Percentiles rank a stretch among this genome's conserved stretches.
Evolutionary conservation across 192 early-diverging fungal species (phyloP).

Genomic region (Backusella westeae): DNA sequence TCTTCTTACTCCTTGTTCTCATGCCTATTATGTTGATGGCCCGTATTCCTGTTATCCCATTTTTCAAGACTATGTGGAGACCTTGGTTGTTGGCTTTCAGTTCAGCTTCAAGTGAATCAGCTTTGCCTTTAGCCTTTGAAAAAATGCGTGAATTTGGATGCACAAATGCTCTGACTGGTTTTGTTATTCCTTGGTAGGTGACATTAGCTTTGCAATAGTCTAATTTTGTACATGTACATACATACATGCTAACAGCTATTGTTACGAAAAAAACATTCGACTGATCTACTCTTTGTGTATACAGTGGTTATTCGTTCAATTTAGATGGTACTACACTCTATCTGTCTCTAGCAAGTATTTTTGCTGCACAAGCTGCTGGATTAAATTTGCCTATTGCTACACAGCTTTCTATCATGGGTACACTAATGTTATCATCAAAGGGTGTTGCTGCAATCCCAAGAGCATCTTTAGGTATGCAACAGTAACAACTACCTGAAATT

Average conservation of each 20-base stretch:
- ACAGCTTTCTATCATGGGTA: conserved; percentile 64
- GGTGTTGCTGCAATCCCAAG: conserved; percentile 59
- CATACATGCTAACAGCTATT: too few species aligned
- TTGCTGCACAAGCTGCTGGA: conserved; percentile 61
- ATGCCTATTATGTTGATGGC: conserved; percentile 55
- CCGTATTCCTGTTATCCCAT: conserved; percentile 50
- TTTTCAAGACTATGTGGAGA: conserved; percentile 43
- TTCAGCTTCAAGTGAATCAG: conserved; percentile 71
- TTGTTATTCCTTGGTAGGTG: conserved; percentile 52
- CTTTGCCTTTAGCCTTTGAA: conserved; percentile 66
- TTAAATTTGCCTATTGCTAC: conserved; percentile 46
- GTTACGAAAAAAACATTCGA: not conserved
- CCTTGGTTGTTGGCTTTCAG: conserved; percentile 72
- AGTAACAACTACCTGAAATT: not conserved
- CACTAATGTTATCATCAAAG: conserved; percentile 67
- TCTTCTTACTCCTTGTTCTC: conserved; percentile 56
- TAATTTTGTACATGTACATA: too few species aligned
- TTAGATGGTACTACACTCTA: conserved; percentile 75
- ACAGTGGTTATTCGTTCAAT: conserved; percentile 72
- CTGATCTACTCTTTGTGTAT: not conserved
- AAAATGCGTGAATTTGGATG: conserved; percentile 65
- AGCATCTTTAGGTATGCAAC: conserved; percentile 40
- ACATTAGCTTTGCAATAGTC: not conserved
- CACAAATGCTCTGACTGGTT: conserved; percentile 61
- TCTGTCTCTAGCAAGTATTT: conserved; percentile 60